Conservation (phyloP, 129 eudicot genomes). For the Escallonia herrerae region DNA sequence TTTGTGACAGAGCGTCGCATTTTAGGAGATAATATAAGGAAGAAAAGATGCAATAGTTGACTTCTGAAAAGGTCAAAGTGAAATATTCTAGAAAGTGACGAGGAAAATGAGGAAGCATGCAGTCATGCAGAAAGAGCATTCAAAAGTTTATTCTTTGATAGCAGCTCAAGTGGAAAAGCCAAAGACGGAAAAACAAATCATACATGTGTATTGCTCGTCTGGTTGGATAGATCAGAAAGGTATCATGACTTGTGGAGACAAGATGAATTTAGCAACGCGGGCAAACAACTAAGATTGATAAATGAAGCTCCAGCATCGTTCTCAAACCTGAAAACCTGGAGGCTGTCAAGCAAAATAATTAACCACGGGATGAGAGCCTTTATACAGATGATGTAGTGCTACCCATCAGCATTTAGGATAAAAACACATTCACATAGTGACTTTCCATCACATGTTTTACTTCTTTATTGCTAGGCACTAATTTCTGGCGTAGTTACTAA, state of each 20-base stretch:
- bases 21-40: background rate
- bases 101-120: background rate
- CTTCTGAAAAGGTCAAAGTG: background rate
- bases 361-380: background rate
- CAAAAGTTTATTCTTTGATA: background rate
- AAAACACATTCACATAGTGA: too few relatives aligned
- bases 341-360: conserved; percentile 38
- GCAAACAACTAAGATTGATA: conserved; percentile 78
- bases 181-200: background rate
- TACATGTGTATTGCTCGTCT: conserved; percentile 53
- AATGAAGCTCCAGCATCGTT: conserved; percentile 54
- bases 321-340: conserved; percentile 72
- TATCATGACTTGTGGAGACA: conserved; percentile 64
- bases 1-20: background rate
- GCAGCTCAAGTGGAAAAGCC: background rate
- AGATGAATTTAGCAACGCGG: conserved; percentile 74
- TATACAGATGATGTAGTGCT: background rate
- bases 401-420: too few relatives aligned
- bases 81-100: background rate
- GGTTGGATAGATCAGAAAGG: conserved; percentile 56
- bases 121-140: background rate
- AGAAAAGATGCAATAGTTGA: background rate
- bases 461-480: background rate
- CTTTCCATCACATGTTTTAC: too few relatives aligned
- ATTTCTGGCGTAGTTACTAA: background rate